A percentile compares a stretch with the other conserved stretches of the same genome.
These are phyloP conservation scores for Gaultheria prostrata DNA, from an alignment of 148 eudicot genomes.

Conservation along the genomic window DNA sequence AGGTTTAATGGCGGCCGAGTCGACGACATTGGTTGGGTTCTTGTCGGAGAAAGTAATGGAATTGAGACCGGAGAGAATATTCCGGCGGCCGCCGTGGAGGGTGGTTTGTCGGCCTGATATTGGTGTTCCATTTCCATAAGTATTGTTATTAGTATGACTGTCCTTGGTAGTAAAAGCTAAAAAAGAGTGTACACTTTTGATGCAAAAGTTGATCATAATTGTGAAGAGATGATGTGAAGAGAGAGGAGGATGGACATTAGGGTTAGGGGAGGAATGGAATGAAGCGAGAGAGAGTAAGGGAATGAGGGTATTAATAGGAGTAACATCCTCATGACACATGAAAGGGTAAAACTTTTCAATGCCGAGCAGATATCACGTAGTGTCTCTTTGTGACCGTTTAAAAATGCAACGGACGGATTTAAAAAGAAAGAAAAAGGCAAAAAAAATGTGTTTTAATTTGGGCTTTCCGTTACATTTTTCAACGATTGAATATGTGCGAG, in stretches of 20 bases:
- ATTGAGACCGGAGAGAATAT: background rate
- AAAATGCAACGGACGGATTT: too few relatives aligned
- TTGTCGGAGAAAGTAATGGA: background rate
- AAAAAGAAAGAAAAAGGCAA: too few relatives aligned
- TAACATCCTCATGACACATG: background rate
- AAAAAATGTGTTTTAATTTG: too few relatives aligned
- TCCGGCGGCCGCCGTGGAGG: conserved; percentile 11
- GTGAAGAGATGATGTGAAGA: background rate
- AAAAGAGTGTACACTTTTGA: conserved; percentile 24
- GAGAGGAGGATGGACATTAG: background rate
- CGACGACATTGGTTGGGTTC: conserved; percentile 1
- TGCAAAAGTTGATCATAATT: conserved; percentile 25
- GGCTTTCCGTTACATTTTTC: too few relatives aligned
- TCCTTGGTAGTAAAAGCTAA: background rate
- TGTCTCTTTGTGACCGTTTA: too few relatives aligned
- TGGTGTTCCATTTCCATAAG: background rate
- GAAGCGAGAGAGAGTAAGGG: background rate
- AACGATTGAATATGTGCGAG: too few relatives aligned
- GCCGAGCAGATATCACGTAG: too few relatives aligned
- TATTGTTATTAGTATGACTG: background rate
- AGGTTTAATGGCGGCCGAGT: conserved; percentile 7
- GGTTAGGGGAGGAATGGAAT: background rate
- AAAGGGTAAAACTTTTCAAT: too few relatives aligned
- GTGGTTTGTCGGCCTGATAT: background rate
- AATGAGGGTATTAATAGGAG: conserved; percentile 17